These are phyloP conservation scores for Fusarium nematophilum DNA, from an alignment of 2,329 filamentous ascomycete species.

Conservation along the genomic window DNA sequence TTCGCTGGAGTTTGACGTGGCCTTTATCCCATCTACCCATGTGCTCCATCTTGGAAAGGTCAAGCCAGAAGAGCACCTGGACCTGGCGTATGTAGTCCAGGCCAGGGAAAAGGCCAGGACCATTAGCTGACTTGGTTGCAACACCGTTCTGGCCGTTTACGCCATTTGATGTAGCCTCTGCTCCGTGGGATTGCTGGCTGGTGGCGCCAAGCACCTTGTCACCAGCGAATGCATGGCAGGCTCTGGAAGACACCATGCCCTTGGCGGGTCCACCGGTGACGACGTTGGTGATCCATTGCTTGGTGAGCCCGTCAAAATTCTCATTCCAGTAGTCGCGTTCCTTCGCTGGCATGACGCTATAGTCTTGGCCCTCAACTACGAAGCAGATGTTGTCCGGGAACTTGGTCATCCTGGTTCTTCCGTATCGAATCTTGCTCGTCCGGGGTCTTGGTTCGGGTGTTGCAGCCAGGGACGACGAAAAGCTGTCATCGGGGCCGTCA, in stretches of 20 bases:
- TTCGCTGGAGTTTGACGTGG: conserved; percentile 25
- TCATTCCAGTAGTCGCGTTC: conserved; percentile 15
- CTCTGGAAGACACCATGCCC: conserved; percentile 14
- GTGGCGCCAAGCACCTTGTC: too few species aligned
- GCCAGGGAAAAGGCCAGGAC: neutral
- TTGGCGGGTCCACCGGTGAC: conserved; percentile 1
- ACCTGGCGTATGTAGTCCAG: conserved; percentile 24
- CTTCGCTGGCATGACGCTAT: conserved; percentile 1
- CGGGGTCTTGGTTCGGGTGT: too few species aligned
- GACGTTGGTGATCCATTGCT: conserved; percentile 21
- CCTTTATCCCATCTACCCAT: conserved; percentile 30
- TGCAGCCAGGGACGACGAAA: neutral
- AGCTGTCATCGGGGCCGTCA: conserved; percentile 8
- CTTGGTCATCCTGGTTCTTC: too few species aligned
- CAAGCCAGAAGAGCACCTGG: conserved; percentile 29
- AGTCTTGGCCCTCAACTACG: conserved; percentile 7
- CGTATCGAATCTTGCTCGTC: too few species aligned
- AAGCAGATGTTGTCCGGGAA: too few species aligned
- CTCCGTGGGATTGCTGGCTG: too few species aligned
- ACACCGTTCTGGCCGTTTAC: too few species aligned
- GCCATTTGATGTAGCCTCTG: too few species aligned
- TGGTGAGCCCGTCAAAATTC: conserved; percentile 21
- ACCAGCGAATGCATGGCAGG: conserved; percentile 14
- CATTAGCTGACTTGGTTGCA: too few species aligned
- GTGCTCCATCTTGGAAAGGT: conserved; percentile 31